Percentiles rank a stretch among this genome's conserved stretches.
These are phyloP conservation scores for Umbelopsis sp. DNA, from an alignment of 192 early-diverging fungal species.

Conservation along the genomic window DNA sequence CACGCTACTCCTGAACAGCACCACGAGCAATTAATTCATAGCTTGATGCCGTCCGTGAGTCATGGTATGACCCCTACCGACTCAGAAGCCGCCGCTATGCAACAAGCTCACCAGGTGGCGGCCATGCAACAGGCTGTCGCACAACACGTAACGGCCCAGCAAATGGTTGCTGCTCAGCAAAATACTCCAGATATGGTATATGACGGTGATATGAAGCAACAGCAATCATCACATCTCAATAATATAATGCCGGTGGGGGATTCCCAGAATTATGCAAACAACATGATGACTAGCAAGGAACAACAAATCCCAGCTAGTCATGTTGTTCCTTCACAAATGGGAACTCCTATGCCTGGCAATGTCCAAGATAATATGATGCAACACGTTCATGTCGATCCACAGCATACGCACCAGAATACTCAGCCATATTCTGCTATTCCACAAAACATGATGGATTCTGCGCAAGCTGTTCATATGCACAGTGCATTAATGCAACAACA, in stretches of 20 bases:
- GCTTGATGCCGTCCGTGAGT: neutral
- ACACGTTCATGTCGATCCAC: constrained; percentile 5
- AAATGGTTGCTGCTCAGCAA: constrained; percentile 18
- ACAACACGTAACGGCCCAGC: constrained; percentile 20
- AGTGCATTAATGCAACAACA: constrained; percentile 19
- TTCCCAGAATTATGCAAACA: neutral
- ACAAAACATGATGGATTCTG: constrained; percentile 6
- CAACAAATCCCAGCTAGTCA: constrained; percentile 9
- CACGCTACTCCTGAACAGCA: constrained; percentile 7
- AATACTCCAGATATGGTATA: neutral
- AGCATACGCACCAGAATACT: constrained; percentile 18
- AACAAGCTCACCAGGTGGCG: constrained; percentile 13
- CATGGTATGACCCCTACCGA: neutral
- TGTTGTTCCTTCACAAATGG: neutral
- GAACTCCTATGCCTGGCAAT: constrained; percentile 1
- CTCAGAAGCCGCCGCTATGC: neutral
- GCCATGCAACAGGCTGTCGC: constrained; percentile 10
- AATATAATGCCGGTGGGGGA: neutral
- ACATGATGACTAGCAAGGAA: constrained; percentile 6
- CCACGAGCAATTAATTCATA: constrained; percentile 8
- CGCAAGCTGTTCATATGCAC: neutral
- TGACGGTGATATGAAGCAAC: constrained; percentile 15
- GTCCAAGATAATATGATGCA: neutral
- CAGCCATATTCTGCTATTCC: constrained; percentile 1
- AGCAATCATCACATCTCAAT: neutral